Percentiles rank a stretch among this genome's conserved stretches.
Conservation (phyloP, 164 flowering plant genomes). For the Stephania yunnanensis region DNA sequence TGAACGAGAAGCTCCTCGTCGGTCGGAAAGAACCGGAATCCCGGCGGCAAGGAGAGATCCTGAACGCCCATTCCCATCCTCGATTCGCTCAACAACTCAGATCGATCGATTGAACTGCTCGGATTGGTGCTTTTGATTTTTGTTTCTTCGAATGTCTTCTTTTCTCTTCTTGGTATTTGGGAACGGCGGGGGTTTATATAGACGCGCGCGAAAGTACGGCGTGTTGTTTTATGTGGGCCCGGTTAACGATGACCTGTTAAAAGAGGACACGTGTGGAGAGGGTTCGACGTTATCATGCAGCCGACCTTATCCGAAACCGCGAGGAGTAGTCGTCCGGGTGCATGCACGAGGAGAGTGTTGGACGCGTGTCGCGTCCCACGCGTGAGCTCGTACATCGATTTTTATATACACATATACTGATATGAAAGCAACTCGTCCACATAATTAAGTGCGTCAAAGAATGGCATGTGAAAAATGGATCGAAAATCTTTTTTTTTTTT, state of each 20-base stretch:
- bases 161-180: background rate
- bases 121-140: background rate
- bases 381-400: background rate
- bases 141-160: background rate
- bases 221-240: background rate
- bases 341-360: background rate
- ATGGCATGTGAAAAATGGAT: too few relatives aligned
- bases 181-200: background rate
- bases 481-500: too few relatives aligned
- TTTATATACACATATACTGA: too few relatives aligned
- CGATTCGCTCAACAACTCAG: background rate
- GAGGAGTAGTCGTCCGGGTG: background rate
- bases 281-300: background rate
- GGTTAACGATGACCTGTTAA: background rate
- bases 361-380: background rate
- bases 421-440: too few relatives aligned
- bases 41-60: constrained; percentile 33
- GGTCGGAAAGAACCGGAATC: constrained; percentile 33
- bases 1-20: constrained; percentile 36
- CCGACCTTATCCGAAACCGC: background rate
- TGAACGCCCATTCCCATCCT: constrained; percentile 19
- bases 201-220: background rate
- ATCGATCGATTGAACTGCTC: background rate
- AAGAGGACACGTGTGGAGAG: background rate
- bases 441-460: too few relatives aligned